Conservation (phyloP, 2,329 filamentous ascomycete genomes). For the Gnomoniopsis smithogilvyi region DNA sequence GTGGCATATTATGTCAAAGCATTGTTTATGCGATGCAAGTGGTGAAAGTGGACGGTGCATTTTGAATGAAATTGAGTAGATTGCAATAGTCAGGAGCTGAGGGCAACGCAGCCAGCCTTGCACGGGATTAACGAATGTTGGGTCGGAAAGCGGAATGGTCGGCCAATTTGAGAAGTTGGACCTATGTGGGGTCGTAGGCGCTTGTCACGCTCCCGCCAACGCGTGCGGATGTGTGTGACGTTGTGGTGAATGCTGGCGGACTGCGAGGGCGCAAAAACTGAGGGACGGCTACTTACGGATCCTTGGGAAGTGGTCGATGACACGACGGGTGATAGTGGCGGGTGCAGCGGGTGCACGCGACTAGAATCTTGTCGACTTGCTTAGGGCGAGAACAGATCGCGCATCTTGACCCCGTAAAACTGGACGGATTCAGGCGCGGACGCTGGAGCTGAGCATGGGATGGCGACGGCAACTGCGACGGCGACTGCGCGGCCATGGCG, state of each 20-base stretch:
- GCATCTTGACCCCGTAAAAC: slow-evolving; percentile 1
- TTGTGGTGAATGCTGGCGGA: neutral
- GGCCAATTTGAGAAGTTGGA: no score
- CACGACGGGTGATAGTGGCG: slow-evolving; percentile 24
- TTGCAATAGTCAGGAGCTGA: neutral
- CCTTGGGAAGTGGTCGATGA: slow-evolving; percentile 20
- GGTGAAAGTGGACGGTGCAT: neutral
- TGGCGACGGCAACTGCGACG: neutral
- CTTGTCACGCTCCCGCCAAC: neutral
- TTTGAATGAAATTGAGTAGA: neutral
- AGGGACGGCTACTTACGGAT: slow-evolving; percentile 2
- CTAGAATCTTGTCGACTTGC: slow-evolving; percentile 21
- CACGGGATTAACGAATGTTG: no score
- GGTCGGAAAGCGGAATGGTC: no score
- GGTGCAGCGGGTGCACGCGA: slow-evolving; percentile 21
- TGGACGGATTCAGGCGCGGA: slow-evolving; percentile 1
- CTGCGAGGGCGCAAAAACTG: neutral
- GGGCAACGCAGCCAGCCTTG: neutral
- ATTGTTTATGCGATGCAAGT: neutral
- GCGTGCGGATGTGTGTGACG: neutral
- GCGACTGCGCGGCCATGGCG: slow-evolving; percentile 4
- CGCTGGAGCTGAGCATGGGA: neutral
- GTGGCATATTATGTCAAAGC: no score
- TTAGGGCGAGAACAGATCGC: slow-evolving; percentile 11
- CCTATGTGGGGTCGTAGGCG: neutral